A percentile compares a stretch with the other conserved stretches of the same genome.
These are phyloP conservation scores for Mortierella sp. DNA, from an alignment of 371 early-diverging fungal genomes.

Conservation along the genomic window DNA sequence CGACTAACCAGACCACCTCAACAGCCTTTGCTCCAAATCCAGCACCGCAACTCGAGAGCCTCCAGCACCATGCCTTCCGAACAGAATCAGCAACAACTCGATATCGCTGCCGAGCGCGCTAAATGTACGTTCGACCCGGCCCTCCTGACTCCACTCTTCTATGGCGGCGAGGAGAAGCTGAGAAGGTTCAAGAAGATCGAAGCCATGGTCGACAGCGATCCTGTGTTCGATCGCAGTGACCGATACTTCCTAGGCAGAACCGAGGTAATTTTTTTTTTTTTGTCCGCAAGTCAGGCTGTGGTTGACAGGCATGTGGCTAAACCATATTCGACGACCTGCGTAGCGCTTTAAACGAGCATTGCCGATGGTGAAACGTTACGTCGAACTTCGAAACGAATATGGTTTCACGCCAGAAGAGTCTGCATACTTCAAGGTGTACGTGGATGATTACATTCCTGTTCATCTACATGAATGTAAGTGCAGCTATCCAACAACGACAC, in stretches of 20 bases:
- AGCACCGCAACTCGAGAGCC: too few relatives aligned
- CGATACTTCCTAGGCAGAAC: slow-evolving; percentile 57
- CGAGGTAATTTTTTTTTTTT: slow-evolving; percentile 30
- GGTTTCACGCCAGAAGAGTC: slow-evolving; percentile 54
- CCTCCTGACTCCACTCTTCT: slow-evolving; percentile 42
- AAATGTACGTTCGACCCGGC: slow-evolving; percentile 63
- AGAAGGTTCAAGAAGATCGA: slow-evolving; percentile 29
- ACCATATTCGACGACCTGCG: too few relatives aligned
- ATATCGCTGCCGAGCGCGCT: slow-evolving; percentile 62
- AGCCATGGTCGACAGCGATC: slow-evolving; percentile 53
- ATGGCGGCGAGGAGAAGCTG: slow-evolving; percentile 47
- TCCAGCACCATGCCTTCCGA: slow-evolving; percentile 20
- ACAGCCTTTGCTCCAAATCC: too few relatives aligned
- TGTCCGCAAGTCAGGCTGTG: neutral
- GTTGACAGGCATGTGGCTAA: too few relatives aligned
- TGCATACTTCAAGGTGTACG: slow-evolving; percentile 47
- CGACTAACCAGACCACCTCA: too few relatives aligned
- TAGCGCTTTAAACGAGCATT: slow-evolving; percentile 56
- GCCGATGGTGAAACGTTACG: slow-evolving; percentile 56
- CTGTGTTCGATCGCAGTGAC: slow-evolving; percentile 54
- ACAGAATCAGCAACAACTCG: slow-evolving; percentile 45
- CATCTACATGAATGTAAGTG: slow-evolving; percentile 49
- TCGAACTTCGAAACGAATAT: slow-evolving; percentile 55
- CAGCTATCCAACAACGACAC: neutral
- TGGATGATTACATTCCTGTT: slow-evolving; percentile 61